A percentile compares a stretch with the other conserved stretches of the same genome.
These are phyloP conservation scores for Magnaporthales sp. DNA, from an alignment of 2,329 filamentous ascomycete species.

Conservation along the genomic window DNA sequence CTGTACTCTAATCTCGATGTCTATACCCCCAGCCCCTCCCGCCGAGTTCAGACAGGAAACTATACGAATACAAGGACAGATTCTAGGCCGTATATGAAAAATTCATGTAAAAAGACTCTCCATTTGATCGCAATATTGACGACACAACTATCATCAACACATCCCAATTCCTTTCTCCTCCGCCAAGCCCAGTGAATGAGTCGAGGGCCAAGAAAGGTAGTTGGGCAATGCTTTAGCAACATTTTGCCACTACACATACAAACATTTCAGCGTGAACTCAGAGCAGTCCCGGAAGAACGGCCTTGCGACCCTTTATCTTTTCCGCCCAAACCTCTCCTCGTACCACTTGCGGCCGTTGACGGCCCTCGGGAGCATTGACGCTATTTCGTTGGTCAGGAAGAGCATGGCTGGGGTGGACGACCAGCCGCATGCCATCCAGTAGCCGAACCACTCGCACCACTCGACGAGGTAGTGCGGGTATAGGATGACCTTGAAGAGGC, in stretches of 20 bases:
- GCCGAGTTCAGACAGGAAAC: not conserved
- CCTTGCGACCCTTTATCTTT: conserved; percentile 65
- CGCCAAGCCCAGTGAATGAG: not conserved
- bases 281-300: conserved; percentile 51
- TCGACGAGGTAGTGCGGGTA: conserved; percentile 95
- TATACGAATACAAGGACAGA: not conserved
- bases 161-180: not conserved
- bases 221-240: no score
- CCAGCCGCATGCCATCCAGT: conserved; percentile 65
- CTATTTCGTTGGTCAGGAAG: conserved; percentile 79
- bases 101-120: not conserved
- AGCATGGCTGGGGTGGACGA: conserved; percentile 65
- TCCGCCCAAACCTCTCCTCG: conserved; percentile 78
- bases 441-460: conserved; percentile 94
- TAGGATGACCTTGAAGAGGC: conserved; percentile 73
- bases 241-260: no score
- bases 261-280: conserved; percentile 6
- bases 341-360: conserved; percentile 82
- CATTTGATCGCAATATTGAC: not conserved
- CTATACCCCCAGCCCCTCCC: not conserved
- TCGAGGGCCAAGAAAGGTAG: no score
- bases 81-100: not conserved
- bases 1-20: not conserved
- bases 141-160: not conserved
- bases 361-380: conserved; percentile 85